phyloP scores from a whole-genome alignment of 768 basidiomycete genomes.

The Tricholoma flavovirens region DNA sequence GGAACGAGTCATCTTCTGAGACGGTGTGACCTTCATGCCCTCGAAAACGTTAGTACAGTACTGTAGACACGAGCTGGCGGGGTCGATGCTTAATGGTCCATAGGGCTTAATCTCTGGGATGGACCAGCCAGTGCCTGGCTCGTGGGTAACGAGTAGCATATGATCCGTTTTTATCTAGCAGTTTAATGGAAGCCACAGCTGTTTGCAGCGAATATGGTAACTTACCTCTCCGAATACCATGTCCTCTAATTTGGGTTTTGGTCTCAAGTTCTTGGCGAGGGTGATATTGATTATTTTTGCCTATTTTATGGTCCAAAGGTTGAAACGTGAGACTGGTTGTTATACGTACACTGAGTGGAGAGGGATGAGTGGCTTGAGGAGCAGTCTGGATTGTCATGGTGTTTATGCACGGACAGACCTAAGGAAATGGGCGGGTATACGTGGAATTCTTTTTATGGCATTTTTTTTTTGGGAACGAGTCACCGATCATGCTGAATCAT shows the following conservation, averaged over 20 bases:
- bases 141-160: constrained; percentile 66
- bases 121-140: constrained; percentile 62
- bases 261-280: constrained; percentile 42
- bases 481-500: too few relatives aligned
- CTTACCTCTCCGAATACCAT: constrained; percentile 56
- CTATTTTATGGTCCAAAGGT: constrained; percentile 16
- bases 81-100: constrained; percentile 62
- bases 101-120: constrained; percentile 72
- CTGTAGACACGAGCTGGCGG: constrained; percentile 74
- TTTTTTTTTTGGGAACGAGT: too few relatives aligned
- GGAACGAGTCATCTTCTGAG: background rate
- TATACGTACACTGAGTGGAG: constrained; percentile 16
- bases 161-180: constrained; percentile 64
- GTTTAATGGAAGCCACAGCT: background rate
- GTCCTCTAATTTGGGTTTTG: constrained; percentile 40
- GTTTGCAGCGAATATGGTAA: background rate
- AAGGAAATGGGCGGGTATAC: too few relatives aligned
- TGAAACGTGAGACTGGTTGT: background rate
- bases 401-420: background rate
- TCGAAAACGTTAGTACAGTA: constrained; percentile 86
- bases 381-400: constrained; percentile 17
- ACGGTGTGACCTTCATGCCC: constrained; percentile 59
- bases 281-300: constrained; percentile 49
- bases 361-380: constrained; percentile 1
- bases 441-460: too few relatives aligned